Evolutionary conservation across 139 green algal genomes (phyloP).

Genomic region (Tetradesmus lagerheimii): DNA sequence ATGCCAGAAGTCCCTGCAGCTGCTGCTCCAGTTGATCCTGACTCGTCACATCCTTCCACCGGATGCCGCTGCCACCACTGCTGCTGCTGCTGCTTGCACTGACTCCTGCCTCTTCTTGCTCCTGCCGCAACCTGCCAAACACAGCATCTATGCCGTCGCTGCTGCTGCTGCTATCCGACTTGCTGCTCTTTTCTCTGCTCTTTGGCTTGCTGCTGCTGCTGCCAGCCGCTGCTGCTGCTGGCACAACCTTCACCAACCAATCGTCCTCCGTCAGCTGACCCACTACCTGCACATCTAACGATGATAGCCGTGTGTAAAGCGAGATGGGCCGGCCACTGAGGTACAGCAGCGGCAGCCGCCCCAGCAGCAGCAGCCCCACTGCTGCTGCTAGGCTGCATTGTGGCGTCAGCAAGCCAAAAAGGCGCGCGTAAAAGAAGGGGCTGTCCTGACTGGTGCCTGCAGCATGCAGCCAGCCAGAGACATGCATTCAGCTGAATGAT

Average conservation of each 20-base stretch:
- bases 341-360: neutral
- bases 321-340: neutral
- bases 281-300: constrained; percentile 3
- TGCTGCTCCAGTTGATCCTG: constrained; percentile 18
- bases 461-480: neutral
- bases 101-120: neutral
- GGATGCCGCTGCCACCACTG: neutral
- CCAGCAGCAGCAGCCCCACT: neutral
- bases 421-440: neutral
- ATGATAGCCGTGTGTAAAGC: neutral
- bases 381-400: constrained; percentile 4
- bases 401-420: constrained; percentile 27
- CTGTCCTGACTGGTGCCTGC: constrained; percentile 20
- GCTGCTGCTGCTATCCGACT: neutral
- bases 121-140: constrained; percentile 7
- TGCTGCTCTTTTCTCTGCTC: neutral
- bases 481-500: too few relatives aligned
- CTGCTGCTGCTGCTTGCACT: neutral
- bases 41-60: neutral
- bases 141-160: neutral
- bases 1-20: neutral
- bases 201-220: neutral
- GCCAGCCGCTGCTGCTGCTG: neutral
- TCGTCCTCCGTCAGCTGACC: neutral
- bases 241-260: neutral